phyloP scores from a whole-genome alignment of 164 flowering plant species.

The Macadamia integrifolia region DNA sequence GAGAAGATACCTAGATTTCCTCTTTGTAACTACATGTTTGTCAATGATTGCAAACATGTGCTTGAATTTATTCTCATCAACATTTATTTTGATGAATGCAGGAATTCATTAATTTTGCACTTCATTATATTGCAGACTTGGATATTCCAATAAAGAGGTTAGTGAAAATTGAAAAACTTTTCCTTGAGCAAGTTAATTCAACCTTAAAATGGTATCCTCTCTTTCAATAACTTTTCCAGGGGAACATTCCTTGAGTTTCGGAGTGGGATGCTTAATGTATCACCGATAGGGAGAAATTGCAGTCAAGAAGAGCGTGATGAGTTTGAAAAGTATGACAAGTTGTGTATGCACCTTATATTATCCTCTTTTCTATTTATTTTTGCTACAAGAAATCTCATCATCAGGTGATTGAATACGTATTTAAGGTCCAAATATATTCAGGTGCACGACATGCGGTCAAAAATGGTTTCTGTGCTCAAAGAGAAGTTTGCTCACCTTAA shows the following conservation, averaged over 20 bases:
- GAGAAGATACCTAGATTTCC: not conserved
- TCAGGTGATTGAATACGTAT: not conserved
- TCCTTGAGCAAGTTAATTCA: not conserved
- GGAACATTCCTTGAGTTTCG: conserved; percentile 97
- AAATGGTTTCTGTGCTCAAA: conserved; percentile 79
- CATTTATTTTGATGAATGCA: too few relatives aligned
- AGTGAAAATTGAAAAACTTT: conserved; percentile 10
- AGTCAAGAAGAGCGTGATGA: conserved; percentile 97
- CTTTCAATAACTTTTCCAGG: conserved; percentile 28
- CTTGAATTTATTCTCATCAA: not conserved
- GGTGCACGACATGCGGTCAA: conserved; percentile 79
- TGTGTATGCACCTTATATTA: conserved; percentile 14
- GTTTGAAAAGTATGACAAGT: conserved; percentile 94
- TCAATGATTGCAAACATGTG: too few relatives aligned
- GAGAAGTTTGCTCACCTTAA: conserved; percentile 89
- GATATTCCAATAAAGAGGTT: conserved; percentile 97
- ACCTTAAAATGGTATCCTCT: not conserved
- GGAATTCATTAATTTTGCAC: too few relatives aligned
- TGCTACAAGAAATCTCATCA: too few relatives aligned
- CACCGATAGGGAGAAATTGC: conserved; percentile 97
- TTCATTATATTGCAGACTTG: conserved; percentile 81
- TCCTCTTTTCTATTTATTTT: too few relatives aligned
- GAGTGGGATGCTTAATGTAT: conserved; percentile 95
- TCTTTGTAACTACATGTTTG: not conserved
- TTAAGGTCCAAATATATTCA: conserved; percentile 16